A percentile compares a stretch with the other conserved stretches of the same genome.
These are phyloP conservation scores for Fraxinus greggii DNA, from an alignment of 305 asterid species.

Conservation along the genomic window DNA sequence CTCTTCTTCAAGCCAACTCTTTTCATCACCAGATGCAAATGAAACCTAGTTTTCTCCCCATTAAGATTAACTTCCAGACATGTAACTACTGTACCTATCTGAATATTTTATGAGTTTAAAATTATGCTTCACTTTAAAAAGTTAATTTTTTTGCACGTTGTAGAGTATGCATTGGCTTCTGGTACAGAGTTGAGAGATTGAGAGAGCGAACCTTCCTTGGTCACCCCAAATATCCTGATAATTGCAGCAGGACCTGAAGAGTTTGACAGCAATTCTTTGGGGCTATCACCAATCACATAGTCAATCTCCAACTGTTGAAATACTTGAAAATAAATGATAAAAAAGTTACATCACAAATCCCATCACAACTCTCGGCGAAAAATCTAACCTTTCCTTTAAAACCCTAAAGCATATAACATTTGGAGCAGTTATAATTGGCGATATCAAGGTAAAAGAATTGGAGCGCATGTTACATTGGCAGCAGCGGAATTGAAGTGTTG, in stretches of 20 bases:
- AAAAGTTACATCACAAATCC: constrained; percentile 11
- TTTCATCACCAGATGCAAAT: neutral
- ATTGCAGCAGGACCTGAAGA: constrained; percentile 83
- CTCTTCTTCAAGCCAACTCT: constrained; percentile 9
- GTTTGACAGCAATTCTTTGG: constrained; percentile 64
- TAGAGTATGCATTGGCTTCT: neutral
- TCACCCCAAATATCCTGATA: constrained; percentile 85
- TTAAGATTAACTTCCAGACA: neutral
- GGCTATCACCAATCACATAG: constrained; percentile 73
- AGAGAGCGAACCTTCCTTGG: constrained; percentile 67
- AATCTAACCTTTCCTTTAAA: neutral
- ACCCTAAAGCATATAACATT: neutral
- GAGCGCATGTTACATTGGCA: constrained; percentile 14
- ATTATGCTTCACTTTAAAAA: neutral
- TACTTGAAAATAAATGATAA: constrained; percentile 38
- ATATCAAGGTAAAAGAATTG: constrained; percentile 3
- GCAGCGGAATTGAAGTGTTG: neutral
- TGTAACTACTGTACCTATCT: neutral
- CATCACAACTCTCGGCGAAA: neutral
- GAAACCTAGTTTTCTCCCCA: neutral
- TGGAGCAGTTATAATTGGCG: neutral
- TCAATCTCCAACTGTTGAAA: constrained; percentile 97
- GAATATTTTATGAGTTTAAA: neutral
- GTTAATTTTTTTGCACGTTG: neutral
- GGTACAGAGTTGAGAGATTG: constrained; percentile 7